phyloP scores from a whole-genome alignment of 495 filamentous ascomycete genomes.

The Bathelium albidoporum region DNA sequence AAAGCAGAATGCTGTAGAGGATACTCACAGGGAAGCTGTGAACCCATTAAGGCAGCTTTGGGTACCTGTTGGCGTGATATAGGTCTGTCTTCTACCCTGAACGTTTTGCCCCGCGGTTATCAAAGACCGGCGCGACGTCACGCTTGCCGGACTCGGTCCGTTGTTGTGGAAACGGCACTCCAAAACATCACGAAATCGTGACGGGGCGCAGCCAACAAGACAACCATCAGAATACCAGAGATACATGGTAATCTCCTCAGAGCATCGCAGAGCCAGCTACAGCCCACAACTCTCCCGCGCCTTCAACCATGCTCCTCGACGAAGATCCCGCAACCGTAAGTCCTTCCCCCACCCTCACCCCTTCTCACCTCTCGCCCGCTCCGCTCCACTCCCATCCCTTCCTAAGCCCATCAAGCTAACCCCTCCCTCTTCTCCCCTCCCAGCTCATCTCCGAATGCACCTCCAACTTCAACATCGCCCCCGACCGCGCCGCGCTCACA shows the following conservation, averaged over 20 bases:
- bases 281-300: not conserved
- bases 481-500: constrained; percentile 75
- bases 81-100: not conserved
- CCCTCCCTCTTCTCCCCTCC: constrained; percentile 5
- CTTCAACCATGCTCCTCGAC: constrained; percentile 55
- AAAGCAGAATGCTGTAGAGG: not conserved
- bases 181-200: not conserved
- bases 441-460: constrained; percentile 86
- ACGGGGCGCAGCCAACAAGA: not conserved
- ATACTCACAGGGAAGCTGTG: not conserved
- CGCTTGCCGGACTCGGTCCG: not conserved
- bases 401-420: constrained; percentile 7
- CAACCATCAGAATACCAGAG: no score
- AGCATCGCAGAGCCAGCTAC: no score
- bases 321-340: constrained; percentile 80
- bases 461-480: constrained; percentile 85
- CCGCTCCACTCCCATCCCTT: constrained; percentile 83
- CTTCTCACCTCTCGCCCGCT: not conserved
- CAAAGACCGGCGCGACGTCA: not conserved
- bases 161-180: not conserved
- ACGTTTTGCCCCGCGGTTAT: not conserved
- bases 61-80: not conserved
- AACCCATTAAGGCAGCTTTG: not conserved
- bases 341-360: not conserved
- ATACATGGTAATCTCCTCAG: no score